phyloP scores from a whole-genome alignment of 371 early-diverging fungal genomes.

The Batrachochytrium dendrobatidis region DNA sequence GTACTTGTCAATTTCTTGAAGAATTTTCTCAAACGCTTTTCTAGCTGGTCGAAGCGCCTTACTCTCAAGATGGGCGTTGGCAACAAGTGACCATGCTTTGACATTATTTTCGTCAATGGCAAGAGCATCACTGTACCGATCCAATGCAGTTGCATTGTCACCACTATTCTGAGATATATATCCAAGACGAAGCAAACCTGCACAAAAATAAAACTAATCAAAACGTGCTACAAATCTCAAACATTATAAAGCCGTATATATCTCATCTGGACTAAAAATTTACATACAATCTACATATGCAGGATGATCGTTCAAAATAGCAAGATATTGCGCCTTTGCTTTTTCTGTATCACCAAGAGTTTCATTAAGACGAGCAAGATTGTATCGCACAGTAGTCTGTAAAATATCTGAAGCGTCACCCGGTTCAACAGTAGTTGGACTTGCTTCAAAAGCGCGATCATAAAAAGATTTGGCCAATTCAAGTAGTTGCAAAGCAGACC shows the following conservation, averaged over 20 bases:
- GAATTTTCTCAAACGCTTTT: constrained; percentile 66
- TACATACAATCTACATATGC: constrained; percentile 48
- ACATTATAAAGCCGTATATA: too few relatives aligned
- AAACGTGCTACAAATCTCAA: too few relatives aligned
- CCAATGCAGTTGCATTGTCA: constrained; percentile 51
- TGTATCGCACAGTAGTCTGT: constrained; percentile 64
- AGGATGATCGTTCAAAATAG: constrained; percentile 58
- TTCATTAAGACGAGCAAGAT: constrained; percentile 75
- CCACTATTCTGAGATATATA: constrained; percentile 49
- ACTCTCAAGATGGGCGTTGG: constrained; percentile 50
- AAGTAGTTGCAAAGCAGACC: too few relatives aligned
- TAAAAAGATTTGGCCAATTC: constrained; percentile 8
- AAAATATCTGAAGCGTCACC: constrained; percentile 4
- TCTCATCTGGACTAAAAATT: constrained; percentile 5
- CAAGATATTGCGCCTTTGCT: constrained; percentile 60
- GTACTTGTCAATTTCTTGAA: constrained; percentile 68
- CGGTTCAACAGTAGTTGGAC: neutral
- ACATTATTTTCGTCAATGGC: constrained; percentile 55
- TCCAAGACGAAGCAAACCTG: constrained; percentile 59
- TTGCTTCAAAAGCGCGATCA: constrained; percentile 7
- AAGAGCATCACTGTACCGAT: constrained; percentile 55
- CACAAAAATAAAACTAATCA: constrained; percentile 4
- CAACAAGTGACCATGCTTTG: constrained; percentile 66
- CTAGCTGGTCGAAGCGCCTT: constrained; percentile 55
- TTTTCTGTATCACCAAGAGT: constrained; percentile 45